Percentiles rank a stretch among this genome's conserved stretches.
phyloP scores from a whole-genome alignment of 2,329 filamentous ascomycete genomes.

The Alternaria panax region DNA sequence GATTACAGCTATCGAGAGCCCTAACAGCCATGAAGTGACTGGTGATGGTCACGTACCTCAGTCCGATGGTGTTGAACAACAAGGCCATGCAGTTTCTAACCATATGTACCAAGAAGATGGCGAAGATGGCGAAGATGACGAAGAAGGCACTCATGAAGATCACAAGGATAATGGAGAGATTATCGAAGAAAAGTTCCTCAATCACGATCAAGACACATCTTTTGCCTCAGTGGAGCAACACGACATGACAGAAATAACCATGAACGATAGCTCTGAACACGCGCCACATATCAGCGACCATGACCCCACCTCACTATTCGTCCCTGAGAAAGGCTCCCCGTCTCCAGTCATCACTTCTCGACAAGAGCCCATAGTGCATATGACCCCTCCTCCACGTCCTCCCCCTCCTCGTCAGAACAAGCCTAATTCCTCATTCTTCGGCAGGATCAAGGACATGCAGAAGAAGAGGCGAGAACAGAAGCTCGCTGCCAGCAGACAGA shows the following conservation, averaged over 20 bases:
- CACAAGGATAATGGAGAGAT: not conserved
- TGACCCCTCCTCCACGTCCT: constrained; percentile 7
- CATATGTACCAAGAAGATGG: not conserved
- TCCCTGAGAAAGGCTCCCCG: constrained; percentile 15
- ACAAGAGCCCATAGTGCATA: not conserved
- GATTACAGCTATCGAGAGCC: not conserved
- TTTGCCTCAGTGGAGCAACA: not conserved
- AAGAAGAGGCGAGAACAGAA: constrained; percentile 11
- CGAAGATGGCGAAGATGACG: too few species aligned
- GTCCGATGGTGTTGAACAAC: not conserved
- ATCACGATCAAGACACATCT: not conserved
- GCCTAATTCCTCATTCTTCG: constrained; percentile 3
- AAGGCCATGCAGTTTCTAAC: not conserved
- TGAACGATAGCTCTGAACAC: not conserved
- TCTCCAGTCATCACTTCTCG: not conserved
- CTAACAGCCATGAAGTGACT: not conserved
- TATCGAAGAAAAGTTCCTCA: not conserved
- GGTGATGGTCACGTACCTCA: not conserved
- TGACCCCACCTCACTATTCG: constrained; percentile 22
- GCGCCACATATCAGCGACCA: not conserved
- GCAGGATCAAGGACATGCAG: constrained; percentile 22
- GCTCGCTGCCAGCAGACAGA: constrained; percentile 4
- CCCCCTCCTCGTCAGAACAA: not conserved
- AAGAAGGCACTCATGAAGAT: not conserved
- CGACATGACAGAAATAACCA: not conserved